A percentile compares a stretch with the other conserved stretches of the same genome.
phyloP scores from a whole-genome alignment of 2,329 filamentous ascomycete species.

The Zalaria obscura region DNA sequence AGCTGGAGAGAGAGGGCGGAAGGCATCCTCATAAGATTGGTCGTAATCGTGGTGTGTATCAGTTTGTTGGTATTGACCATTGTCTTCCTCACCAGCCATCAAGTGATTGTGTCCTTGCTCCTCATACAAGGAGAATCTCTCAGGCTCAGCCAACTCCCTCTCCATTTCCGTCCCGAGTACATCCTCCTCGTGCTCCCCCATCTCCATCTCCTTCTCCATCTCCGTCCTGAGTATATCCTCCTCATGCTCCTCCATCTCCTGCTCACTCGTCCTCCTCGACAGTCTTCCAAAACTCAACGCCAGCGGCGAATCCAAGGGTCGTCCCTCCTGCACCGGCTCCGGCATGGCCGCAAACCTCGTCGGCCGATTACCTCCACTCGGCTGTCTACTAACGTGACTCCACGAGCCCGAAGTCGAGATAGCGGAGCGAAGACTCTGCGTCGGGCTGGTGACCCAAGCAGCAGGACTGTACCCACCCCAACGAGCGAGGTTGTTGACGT shows the following conservation, averaged over 20 bases:
- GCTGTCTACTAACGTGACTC: constrained; percentile 20
- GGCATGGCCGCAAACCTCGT: constrained; percentile 25
- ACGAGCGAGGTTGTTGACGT: constrained; percentile 51
- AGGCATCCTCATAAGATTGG: background rate
- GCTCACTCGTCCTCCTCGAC: too few species aligned
- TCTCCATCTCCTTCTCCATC: too few species aligned
- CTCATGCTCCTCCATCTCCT: background rate
- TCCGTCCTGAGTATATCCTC: background rate
- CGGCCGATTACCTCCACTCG: constrained; percentile 25
- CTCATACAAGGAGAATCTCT: too few species aligned
- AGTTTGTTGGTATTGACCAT: constrained; percentile 1
- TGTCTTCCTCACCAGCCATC: background rate
- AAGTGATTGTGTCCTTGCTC: too few species aligned
- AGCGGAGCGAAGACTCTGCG: constrained; percentile 21
- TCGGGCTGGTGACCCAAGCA: constrained; percentile 52
- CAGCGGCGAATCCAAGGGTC: constrained; percentile 19
- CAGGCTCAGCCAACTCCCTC: too few species aligned
- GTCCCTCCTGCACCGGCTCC: constrained; percentile 21
- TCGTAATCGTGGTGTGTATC: constrained; percentile 1
- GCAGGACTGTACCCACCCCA: constrained; percentile 57
- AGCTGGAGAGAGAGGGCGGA: constrained; percentile 11
- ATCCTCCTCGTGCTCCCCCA: too few species aligned
- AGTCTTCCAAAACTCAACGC: constrained; percentile 3
- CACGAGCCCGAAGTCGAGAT: constrained; percentile 41
- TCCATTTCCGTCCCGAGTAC: too few species aligned